These are phyloP conservation scores for Penicillium longicatenatum DNA, from an alignment of 495 filamentous ascomycete genomes.

Conservation along the genomic window DNA sequence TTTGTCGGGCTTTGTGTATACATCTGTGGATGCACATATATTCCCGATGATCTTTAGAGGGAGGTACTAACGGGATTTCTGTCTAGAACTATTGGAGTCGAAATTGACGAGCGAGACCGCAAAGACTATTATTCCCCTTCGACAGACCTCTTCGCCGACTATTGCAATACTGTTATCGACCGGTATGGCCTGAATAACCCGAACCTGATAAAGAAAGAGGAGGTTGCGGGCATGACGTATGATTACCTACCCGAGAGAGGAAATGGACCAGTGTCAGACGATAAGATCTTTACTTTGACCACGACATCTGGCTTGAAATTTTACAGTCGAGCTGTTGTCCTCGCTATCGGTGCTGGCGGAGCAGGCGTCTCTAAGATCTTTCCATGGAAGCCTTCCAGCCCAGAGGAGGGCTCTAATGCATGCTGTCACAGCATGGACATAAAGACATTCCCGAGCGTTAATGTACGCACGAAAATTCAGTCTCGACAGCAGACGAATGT, in stretches of 20 bases:
- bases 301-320: constrained; percentile 47
- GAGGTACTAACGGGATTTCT: background rate
- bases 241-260: constrained; percentile 26
- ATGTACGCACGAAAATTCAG: constrained; percentile 49
- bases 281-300: constrained; percentile 54
- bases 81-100: constrained; percentile 32
- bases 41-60: background rate
- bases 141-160: constrained; percentile 55
- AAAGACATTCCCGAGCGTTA: constrained; percentile 46
- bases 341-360: constrained; percentile 59
- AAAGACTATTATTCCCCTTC: constrained; percentile 67
- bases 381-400: constrained; percentile 40
- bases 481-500: constrained; percentile 50
- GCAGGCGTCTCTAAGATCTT: constrained; percentile 44
- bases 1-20: too few species aligned
- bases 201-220: constrained; percentile 46
- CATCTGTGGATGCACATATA: too few species aligned
- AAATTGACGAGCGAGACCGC: constrained; percentile 64
- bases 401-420: constrained; percentile 43
- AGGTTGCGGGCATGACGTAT: constrained; percentile 55
- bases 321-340: constrained; percentile 53
- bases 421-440: constrained; percentile 59
- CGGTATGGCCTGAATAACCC: constrained; percentile 54
- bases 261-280: constrained; percentile 16
- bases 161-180: constrained; percentile 53